Evolutionary conservation across 352 stramenopile genomes (phyloP).

Genomic region (Thalassiosira hispida): DNA sequence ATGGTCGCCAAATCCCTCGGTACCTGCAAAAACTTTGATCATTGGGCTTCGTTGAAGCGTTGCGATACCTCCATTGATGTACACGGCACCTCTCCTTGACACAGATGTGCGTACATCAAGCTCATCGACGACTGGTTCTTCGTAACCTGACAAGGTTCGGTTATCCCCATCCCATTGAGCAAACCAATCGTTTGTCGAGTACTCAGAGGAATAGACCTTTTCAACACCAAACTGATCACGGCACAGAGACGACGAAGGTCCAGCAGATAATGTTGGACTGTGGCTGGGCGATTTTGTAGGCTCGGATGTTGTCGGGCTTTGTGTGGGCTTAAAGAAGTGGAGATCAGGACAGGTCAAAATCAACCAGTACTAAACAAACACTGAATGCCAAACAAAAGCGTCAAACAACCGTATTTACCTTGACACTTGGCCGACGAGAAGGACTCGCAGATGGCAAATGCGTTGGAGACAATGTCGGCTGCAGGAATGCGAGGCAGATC

Average conservation of each 20-base stretch:
- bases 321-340: too few relatives aligned
- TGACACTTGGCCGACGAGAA: not conserved
- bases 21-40: not conserved
- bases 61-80: not conserved
- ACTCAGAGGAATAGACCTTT: not conserved
- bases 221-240: constrained; percentile 5
- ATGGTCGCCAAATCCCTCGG: not conserved
- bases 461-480: not conserved
- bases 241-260: not conserved
- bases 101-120: not conserved
- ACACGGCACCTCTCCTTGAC: not conserved
- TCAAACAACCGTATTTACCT: too few relatives aligned
- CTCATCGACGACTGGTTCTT: not conserved
- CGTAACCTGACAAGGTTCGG: not conserved
- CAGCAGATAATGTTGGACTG: not conserved
- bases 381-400: too few relatives aligned
- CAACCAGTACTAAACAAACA: too few relatives aligned
- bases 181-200: constrained; percentile 8
- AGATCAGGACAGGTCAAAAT: too few relatives aligned
- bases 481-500: not conserved
- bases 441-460: not conserved
- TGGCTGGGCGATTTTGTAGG: not conserved
- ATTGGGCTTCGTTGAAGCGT: not conserved
- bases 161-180: not conserved
- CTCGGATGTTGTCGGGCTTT: not conserved